phyloP scores from a whole-genome alignment of 176 grass and related monocot genomes.

The Phyllostachys edulis region DNA sequence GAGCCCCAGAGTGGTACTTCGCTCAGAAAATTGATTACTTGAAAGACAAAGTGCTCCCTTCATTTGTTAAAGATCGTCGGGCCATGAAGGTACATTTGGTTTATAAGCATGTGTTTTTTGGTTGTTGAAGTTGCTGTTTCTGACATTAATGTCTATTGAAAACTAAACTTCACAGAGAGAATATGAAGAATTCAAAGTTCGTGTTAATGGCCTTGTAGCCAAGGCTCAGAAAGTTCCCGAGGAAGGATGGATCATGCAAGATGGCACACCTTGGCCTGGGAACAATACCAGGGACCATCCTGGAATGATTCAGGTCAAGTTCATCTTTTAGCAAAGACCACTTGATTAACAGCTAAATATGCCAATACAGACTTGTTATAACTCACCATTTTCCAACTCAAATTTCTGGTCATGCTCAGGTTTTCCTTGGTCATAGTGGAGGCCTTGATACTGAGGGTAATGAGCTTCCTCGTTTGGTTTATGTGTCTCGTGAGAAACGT shows the following conservation, averaged over 20 bases:
- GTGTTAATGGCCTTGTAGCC: slow-evolving; percentile 82
- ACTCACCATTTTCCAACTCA: slow-evolving; percentile 5
- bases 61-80: slow-evolving; percentile 92
- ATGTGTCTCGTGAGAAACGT: slow-evolving; percentile 99
- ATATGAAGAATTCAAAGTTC: slow-evolving; percentile 99
- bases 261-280: slow-evolving; percentile 98
- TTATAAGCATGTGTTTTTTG: slow-evolving; percentile 27
- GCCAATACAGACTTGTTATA: neutral
- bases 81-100: slow-evolving; percentile 88
- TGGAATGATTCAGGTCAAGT: slow-evolving; percentile 92
- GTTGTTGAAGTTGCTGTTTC: neutral
- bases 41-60: slow-evolving; percentile 90
- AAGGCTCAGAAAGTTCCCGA: slow-evolving; percentile 97
- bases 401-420: slow-evolving; percentile 48
- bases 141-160: slow-evolving; percentile 17
- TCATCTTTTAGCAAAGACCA: slow-evolving; percentile 22
- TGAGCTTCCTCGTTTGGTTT: slow-evolving; percentile 94
- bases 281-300: slow-evolving; percentile 99
- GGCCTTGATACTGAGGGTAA: slow-evolving; percentile 87
- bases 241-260: slow-evolving; percentile 99
- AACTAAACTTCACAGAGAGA: slow-evolving; percentile 69
- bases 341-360: slow-evolving; percentile 25
- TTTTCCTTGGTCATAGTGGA: slow-evolving; percentile 98
- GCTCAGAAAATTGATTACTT: slow-evolving; percentile 95
- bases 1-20: slow-evolving; percentile 95